A percentile compares a stretch with the other conserved stretches of the same genome.
Evolutionary conservation across 73 alveolate genomes (phyloP).

Genomic region (Paramecium bursaria): DNA sequence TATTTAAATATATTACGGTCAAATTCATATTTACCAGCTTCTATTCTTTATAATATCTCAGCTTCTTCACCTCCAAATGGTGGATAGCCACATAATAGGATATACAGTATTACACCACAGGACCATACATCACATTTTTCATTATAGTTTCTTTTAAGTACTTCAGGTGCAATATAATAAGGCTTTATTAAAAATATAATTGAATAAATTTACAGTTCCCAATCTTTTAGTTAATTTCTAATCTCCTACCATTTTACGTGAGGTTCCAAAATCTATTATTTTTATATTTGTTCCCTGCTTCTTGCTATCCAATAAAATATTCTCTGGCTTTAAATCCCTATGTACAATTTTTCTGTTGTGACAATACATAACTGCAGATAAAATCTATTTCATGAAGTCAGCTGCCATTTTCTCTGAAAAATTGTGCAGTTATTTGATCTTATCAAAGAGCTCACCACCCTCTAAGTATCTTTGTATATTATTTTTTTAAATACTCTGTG

Average conservation of each 20-base stretch:
- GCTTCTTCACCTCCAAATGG: conserved; percentile 74
- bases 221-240: conserved; percentile 21
- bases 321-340: conserved; percentile 85
- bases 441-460: conserved; percentile 94
- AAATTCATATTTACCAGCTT: conserved; percentile 48
- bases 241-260: conserved; percentile 48
- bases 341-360: conserved; percentile 90
- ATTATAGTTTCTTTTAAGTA: conserved; percentile 31
- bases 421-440: conserved; percentile 79
- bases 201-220: conserved; percentile 33
- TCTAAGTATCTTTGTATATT: conserved; percentile 66
- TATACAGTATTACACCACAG: conserved; percentile 56
- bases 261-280: conserved; percentile 94
- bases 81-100: conserved; percentile 79
- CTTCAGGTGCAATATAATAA: conserved; percentile 68
- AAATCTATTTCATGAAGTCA: conserved; percentile 83
- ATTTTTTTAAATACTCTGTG: conserved; percentile 39
- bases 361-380: conserved; percentile 88
- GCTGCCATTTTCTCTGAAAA: conserved; percentile 90
- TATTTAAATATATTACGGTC: conserved; percentile 32
- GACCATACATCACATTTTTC: conserved; percentile 63
- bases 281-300: conserved; percentile 73
- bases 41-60: conserved; percentile 25
- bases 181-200: not conserved
- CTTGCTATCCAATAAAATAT: conserved; percentile 75